These are phyloP conservation scores for Astragalus glycyphyllos DNA, from an alignment of 306 rosid genomes.

Conservation along the genomic window DNA sequence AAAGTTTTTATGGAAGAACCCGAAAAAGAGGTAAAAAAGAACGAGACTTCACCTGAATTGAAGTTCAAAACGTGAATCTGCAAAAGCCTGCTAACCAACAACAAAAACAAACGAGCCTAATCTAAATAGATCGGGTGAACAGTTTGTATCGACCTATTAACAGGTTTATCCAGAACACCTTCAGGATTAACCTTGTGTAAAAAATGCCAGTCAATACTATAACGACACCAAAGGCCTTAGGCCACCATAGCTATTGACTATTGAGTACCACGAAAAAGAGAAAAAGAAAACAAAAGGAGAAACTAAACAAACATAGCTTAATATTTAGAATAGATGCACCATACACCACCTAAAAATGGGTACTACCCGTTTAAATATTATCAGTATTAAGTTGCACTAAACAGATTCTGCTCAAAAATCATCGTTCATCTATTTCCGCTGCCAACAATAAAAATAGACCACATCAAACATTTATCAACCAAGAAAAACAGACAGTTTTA, in stretches of 20 bases:
- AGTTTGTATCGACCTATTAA: too few species aligned
- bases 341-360: constrained; percentile 22
- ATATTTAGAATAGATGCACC: constrained; percentile 1
- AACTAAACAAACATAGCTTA: not conserved
- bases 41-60: too few species aligned
- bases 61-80: too few species aligned
- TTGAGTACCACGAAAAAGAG: not conserved
- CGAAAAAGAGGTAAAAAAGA: too few species aligned
- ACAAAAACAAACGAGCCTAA: too few species aligned
- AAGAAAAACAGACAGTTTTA: constrained; percentile 43
- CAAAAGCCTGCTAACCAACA: too few species aligned
- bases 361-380: constrained; percentile 46
- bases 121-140: too few species aligned
- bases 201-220: not conserved
- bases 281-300: not conserved
- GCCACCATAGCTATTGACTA: not conserved
- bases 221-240: not conserved
- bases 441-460: constrained; percentile 54
- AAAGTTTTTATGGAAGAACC: too few species aligned
- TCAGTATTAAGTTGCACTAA: constrained; percentile 51
- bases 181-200: too few species aligned
- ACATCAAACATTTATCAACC: constrained; percentile 52
- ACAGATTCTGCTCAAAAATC: constrained; percentile 54
- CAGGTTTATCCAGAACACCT: too few species aligned
- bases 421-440: constrained; percentile 55